phyloP scores from a whole-genome alignment of 192 early-diverging fungal species.

The Neocallimastix lanati region DNA sequence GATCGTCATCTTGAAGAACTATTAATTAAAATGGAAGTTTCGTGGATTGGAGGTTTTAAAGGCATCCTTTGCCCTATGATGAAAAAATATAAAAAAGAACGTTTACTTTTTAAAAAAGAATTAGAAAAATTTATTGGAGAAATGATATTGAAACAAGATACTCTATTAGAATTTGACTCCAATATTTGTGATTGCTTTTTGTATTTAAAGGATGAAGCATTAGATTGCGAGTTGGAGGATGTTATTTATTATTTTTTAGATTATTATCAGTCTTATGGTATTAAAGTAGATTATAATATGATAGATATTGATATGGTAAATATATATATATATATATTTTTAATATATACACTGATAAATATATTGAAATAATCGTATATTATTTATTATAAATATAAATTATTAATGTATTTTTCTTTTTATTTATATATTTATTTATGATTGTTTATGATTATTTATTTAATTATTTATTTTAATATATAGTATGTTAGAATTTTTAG shows the following conservation, averaged over 20 bases:
- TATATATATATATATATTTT: no score
- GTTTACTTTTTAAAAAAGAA: slow-evolving; percentile 22
- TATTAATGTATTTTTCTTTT: no score
- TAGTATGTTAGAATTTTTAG: background rate
- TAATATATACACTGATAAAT: no score
- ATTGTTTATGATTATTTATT: slow-evolving; percentile 2
- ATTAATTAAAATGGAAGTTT: slow-evolving; percentile 44
- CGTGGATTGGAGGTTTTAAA: slow-evolving; percentile 79
- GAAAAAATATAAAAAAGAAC: background rate
- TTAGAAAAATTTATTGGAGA: slow-evolving; percentile 21
- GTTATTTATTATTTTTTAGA: slow-evolving; percentile 48
- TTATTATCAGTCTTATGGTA: slow-evolving; percentile 30
- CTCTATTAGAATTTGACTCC: slow-evolving; percentile 31
- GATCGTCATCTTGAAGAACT: slow-evolving; percentile 48
- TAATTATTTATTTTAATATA: background rate
- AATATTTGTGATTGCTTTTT: slow-evolving; percentile 33
- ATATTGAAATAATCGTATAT: no score
- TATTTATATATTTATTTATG: slow-evolving; percentile 6
- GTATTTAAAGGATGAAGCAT: slow-evolving; percentile 25
- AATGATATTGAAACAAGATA: slow-evolving; percentile 11
- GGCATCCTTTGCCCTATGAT: slow-evolving; percentile 9
- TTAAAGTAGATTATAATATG: slow-evolving; percentile 30
- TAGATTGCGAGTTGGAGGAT: slow-evolving; percentile 44
- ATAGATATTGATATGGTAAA: slow-evolving; percentile 16
- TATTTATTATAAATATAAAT: no score